Evolutionary conservation across 1,139 yeast genomes (phyloP), one percentile per base, ranked within the genome.

Genomic region (Taiozyma sp.): DNA sequence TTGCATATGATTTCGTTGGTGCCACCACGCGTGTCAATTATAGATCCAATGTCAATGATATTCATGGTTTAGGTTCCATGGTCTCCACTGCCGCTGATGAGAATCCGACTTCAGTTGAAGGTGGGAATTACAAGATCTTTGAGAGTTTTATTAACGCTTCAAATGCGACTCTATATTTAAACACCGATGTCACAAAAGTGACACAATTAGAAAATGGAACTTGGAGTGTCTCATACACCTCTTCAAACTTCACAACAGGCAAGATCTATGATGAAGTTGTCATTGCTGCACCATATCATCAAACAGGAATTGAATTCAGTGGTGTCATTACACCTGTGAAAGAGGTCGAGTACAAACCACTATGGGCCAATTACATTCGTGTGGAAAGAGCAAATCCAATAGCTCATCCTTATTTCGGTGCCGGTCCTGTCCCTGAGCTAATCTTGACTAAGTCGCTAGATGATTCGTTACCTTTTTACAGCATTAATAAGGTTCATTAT

Each of bases 51-150:
- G 48, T 73, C 10, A 59, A 67, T 44, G 60, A 68, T 19, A 65
- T 75, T 27, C 76, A 75, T 51, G 72, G 70, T 0, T 52, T 75
- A 28, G 79, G 71, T 1, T 62, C 73, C 1, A 50, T 69, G 38
- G 75, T 75, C 12, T 63, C 72, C n/a, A 43, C 73, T 28, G 70
- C 74, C 4, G 72, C 78, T 1, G 63, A 63, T 8, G 67, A 62
- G 22, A 52, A 41, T 6, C 65, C 69, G 2, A 52, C 54, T 14
- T 57, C 64, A 3, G 67, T 75, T 5, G 57, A 59, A 4, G 80
- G 78, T 8, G 80, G 80, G 5, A 75, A 75, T 54, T 70, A 65
- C 60, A 64, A 59, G 48, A 70, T 76, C 9, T 75, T 76, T 55
- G 69, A 70, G 27, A 59, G 57, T 4, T 70, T 74, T 64, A 54